A percentile compares a stretch with the other conserved stretches of the same genome.
Conservation (phyloP, 345 rosid species). For the Salix udensis region DNA sequence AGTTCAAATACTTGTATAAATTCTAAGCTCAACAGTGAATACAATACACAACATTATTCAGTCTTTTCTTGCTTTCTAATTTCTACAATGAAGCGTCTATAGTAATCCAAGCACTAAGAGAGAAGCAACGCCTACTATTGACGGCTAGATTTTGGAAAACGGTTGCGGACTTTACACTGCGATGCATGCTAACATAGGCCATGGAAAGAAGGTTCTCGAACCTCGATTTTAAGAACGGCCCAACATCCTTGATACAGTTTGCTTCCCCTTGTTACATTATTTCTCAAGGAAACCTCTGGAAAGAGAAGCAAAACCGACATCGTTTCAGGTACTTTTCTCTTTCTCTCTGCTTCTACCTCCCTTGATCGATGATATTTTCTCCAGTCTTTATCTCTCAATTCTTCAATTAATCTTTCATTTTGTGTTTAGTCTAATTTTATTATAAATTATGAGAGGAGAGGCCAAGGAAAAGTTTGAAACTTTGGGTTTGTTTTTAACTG, state of each 20-base stretch:
- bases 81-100: background rate
- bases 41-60: too few species aligned
- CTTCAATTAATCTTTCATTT: background rate
- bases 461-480: background rate
- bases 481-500: too few species aligned
- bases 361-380: background rate
- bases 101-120: background rate
- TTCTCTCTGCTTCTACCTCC: background rate
- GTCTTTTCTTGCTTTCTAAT: too few species aligned
- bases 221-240: background rate
- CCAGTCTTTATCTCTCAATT: background rate
- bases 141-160: background rate
- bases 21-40: too few species aligned
- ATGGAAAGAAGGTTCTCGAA: slow-evolving; percentile 16
- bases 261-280: background rate
- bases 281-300: background rate
- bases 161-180: background rate
- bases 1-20: too few species aligned
- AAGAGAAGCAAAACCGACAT: background rate
- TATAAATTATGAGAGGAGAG: background rate
- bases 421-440: background rate
- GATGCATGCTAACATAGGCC: background rate
- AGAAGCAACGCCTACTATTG: background rate
- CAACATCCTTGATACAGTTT: too few species aligned
- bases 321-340: background rate